Percentiles rank a stretch among this genome's conserved stretches.
phyloP scores from a whole-genome alignment of 2,329 filamentous ascomycete species.

The Diplodia seriata region DNA sequence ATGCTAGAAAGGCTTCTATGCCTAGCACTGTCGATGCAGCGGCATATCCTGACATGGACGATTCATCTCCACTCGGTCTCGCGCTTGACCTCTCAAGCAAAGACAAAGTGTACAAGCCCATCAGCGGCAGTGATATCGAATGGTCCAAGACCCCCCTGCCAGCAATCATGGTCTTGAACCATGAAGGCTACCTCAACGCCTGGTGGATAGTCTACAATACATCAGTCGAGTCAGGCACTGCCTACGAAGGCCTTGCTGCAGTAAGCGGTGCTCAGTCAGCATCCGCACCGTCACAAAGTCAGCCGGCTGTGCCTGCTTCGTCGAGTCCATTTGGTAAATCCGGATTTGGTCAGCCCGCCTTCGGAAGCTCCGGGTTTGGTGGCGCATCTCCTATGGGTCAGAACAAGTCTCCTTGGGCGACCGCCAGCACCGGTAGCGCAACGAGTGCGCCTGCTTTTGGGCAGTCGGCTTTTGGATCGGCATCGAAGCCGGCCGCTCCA shows the following conservation, averaged over 20 bases:
- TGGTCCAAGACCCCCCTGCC: conserved; percentile 83
- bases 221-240: conserved; percentile 75
- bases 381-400: conserved; percentile 17
- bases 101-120: conserved; percentile 78
- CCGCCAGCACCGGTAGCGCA: conserved; percentile 24
- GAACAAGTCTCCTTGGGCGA: conserved; percentile 20
- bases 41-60: conserved; percentile 59
- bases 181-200: conserved; percentile 81
- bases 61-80: conserved; percentile 80
- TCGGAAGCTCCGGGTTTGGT: conserved; percentile 37
- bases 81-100: conserved; percentile 83
- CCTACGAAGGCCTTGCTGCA: conserved; percentile 73
- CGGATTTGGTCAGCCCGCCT: conserved; percentile 42
- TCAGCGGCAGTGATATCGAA: conserved; percentile 72
- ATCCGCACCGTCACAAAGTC: conserved; percentile 35
- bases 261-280: conserved; percentile 49
- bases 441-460: conserved; percentile 38
- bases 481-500: conserved; percentile 34
- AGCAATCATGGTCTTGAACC: conserved; percentile 82
- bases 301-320: conserved; percentile 32
- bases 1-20: conserved; percentile 63
- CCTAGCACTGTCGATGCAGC: conserved; percentile 52
- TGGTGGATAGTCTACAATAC: conserved; percentile 96
- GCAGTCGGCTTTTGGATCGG: conserved; percentile 39
- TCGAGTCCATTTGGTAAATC: conserved; percentile 38